Percentiles rank a stretch among this genome's conserved stretches.
phyloP scores from a whole-genome alignment of 2,329 filamentous ascomycete species.

The Chaetomiaceae sp. region DNA sequence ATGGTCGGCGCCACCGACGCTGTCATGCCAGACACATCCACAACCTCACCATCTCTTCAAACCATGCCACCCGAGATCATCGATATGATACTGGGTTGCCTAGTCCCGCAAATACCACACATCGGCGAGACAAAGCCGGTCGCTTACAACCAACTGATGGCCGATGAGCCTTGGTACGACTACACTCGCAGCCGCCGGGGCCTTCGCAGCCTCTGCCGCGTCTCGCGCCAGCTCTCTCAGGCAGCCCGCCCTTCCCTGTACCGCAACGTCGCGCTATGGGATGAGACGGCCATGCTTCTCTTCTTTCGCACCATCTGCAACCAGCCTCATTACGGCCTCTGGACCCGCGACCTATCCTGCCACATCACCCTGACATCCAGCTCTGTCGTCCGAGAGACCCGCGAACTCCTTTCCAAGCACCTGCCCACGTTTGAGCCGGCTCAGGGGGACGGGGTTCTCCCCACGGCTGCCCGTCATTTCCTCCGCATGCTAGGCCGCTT shows the following conservation, averaged over 20 bases:
- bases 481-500: background rate
- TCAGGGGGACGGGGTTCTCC: background rate
- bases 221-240: conserved; percentile 18
- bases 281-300: conserved; percentile 24
- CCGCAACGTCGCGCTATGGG: conserved; percentile 21
- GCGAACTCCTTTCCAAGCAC: conserved; percentile 15
- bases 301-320: conserved; percentile 27
- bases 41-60: background rate
- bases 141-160: conserved; percentile 25
- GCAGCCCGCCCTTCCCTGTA: conserved; percentile 26
- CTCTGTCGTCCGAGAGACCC: conserved; percentile 21
- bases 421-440: conserved; percentile 14
- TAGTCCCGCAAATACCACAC: conserved; percentile 26
- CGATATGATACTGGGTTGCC: conserved; percentile 21
- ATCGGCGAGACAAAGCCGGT: conserved; percentile 28
- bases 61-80: conserved; percentile 6
- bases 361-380: conserved; percentile 26
- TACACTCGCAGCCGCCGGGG: conserved; percentile 26
- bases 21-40: background rate
- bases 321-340: conserved; percentile 18
- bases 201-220: conserved; percentile 24
- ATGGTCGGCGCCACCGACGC: too few relatives aligned
- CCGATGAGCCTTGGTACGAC: conserved; percentile 28
- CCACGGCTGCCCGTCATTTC: conserved; percentile 3
- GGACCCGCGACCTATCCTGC: conserved; percentile 25